A percentile compares a stretch with the other conserved stretches of the same genome.
phyloP scores from a whole-genome alignment of 768 basidiomycete species.

The Xanthoconium purpureum region DNA sequence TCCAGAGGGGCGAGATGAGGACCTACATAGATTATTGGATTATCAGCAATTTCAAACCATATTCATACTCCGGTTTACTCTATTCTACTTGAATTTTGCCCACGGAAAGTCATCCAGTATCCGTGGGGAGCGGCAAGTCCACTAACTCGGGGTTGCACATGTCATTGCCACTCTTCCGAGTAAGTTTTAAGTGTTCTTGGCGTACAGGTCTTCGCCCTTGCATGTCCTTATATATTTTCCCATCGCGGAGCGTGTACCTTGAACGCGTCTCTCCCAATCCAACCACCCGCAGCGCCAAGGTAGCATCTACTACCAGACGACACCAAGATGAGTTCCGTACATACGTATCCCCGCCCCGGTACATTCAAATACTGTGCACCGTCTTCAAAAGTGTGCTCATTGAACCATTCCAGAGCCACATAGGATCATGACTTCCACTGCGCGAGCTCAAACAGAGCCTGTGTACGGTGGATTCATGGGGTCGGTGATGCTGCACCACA shows the following conservation, averaged over 20 bases:
- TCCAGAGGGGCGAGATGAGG: too few species aligned
- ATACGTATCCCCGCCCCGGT: constrained; percentile 9
- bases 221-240: constrained; percentile 1
- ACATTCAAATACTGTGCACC: neutral
- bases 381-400: neutral
- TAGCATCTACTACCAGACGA: neutral
- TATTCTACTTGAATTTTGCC: too few species aligned
- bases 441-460: constrained; percentile 21
- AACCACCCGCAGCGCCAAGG: neutral
- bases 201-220: constrained; percentile 6
- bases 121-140: too few species aligned
- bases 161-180: constrained; percentile 4
- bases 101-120: neutral
- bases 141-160: too few species aligned
- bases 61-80: too few species aligned
- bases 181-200: constrained; percentile 3
- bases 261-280: neutral
- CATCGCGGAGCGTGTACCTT: neutral
- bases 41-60: too few species aligned
- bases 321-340: constrained; percentile 11
- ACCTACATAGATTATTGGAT: too few species aligned
- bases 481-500: constrained; percentile 17
- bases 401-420: constrained; percentile 4
- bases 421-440: constrained; percentile 9
- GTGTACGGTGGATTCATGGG: constrained; percentile 16